These are phyloP conservation scores for Myxozyma melibiosi DNA, from an alignment of 805 yeast species.

Conservation along the genomic window DNA sequence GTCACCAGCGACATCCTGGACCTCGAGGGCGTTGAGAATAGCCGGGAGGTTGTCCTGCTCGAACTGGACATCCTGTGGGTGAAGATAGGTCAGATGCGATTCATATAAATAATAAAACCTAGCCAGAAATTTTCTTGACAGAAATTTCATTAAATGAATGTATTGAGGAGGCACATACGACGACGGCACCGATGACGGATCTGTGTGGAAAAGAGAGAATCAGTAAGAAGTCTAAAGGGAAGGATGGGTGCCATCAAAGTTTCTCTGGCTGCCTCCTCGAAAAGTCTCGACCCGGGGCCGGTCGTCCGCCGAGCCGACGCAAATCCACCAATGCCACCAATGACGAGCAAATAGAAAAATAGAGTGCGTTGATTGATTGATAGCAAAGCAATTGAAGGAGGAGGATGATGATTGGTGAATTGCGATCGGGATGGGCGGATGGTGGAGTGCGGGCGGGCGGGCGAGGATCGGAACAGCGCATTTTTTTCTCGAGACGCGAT, in stretches of 20 bases:
- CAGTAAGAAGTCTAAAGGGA: background rate
- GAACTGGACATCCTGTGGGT: constrained; percentile 75
- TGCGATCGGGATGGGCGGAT: too few species aligned
- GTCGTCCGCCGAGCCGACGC: background rate
- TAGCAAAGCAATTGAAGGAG: background rate
- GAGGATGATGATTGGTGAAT: too few species aligned
- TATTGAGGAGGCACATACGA: constrained; percentile 42
- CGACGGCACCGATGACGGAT: constrained; percentile 99
- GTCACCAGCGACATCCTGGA: constrained; percentile 71
- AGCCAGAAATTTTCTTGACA: too few species aligned
- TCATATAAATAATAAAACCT: background rate
- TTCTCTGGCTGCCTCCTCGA: too few species aligned
- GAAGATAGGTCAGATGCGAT: background rate
- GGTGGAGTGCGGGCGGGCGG: background rate
- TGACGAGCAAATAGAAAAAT: background rate
- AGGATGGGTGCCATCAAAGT: background rate
- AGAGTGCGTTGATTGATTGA: background rate
- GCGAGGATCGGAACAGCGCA: background rate
- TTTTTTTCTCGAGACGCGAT: background rate
- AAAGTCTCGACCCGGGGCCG: too few species aligned
- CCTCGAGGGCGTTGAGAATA: constrained; percentile 93
- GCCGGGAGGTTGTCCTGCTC: constrained; percentile 97
- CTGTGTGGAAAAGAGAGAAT: constrained; percentile 46
- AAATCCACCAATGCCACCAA: background rate
- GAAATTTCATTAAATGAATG: background rate